Base-by-base conservation (phyloP, 169 alveolate genomes). In the Toxoplasma gondii region DNA sequence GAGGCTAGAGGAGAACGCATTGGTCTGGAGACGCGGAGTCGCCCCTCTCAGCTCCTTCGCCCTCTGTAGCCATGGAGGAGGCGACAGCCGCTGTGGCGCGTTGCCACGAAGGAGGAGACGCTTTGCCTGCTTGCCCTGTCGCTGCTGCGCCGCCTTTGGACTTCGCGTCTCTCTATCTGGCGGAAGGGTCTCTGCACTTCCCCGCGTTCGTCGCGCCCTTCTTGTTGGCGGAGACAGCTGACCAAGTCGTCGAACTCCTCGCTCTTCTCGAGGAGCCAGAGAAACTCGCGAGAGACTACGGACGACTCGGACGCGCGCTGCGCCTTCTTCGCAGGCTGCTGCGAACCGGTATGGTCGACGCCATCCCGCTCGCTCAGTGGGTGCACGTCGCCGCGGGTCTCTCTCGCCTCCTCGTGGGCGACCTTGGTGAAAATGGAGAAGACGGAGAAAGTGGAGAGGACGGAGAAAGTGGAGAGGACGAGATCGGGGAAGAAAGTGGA, bases 121-220 rank as follows among this genome's bases (percentile, higher is more conserved):
- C 7, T 4, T 4, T 1, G 22, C 9, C 74, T 64, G 7, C 74
- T 1, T 22, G 74, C 29, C 29, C 74, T 19, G n/a, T 64, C 22
- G 7, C 74, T 27, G 74, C 74, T 27, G 7, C 78, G 7, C 78
- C 91, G 39, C 92, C 92, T 4, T 43, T 86, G 80, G 91, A 86
- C 44, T 31, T 86, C 24, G 44, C 38, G 41, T 45, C 69, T 17
- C 43, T 24, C 80, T 86, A 86, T 36, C 78, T 86, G 80, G 38
- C 44, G 80, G 91, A 39, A 31, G 69, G 64, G 27, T 34, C 49
- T 12, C 91, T 86, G 91, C 91, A 86, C 49, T 86, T 45, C 12
- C 91, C 91, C 4, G 74, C 31, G 27, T 86, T 45, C 36, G 91
- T 86, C 80, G 91, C 91, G 78, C 91, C 91, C 41, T 49, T 31